Evolutionary conservation across 257 asterid genomes (phyloP).

Genomic region (Solanum ahanhuiri): DNA sequence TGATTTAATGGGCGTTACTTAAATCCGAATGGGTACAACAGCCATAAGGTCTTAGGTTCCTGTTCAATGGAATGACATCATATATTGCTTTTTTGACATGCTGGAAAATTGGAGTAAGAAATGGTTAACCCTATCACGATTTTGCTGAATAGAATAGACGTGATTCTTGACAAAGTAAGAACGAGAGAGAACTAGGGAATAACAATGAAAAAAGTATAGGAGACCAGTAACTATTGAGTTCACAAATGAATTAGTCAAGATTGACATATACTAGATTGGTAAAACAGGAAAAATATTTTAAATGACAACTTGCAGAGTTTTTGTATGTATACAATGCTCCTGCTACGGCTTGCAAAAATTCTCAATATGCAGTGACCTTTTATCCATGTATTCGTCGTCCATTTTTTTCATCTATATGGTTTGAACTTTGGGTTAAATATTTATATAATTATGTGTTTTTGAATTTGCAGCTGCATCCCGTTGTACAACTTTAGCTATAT

Average conservation of each 20-base stretch:
- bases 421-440: not conserved
- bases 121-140: not conserved
- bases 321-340: not conserved
- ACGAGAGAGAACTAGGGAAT: not conserved
- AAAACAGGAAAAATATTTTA: not conserved
- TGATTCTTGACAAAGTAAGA: not conserved
- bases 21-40: not conserved
- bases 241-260: not conserved
- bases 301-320: not conserved
- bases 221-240: not conserved
- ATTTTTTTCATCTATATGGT: not conserved
- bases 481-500: constrained; percentile 86
- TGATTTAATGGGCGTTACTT: not conserved
- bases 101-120: not conserved
- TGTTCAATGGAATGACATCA: not conserved
- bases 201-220: not conserved
- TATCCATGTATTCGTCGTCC: not conserved
- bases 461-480: constrained; percentile 67
- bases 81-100: not conserved
- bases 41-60: not conserved
- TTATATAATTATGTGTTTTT: not conserved
- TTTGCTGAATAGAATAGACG: not conserved
- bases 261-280: not conserved
- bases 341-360: not conserved
- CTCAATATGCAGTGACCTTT: not conserved